Base-by-base conservation (phyloP, 805 yeast species). In the Yarrowia deformans region DNA sequence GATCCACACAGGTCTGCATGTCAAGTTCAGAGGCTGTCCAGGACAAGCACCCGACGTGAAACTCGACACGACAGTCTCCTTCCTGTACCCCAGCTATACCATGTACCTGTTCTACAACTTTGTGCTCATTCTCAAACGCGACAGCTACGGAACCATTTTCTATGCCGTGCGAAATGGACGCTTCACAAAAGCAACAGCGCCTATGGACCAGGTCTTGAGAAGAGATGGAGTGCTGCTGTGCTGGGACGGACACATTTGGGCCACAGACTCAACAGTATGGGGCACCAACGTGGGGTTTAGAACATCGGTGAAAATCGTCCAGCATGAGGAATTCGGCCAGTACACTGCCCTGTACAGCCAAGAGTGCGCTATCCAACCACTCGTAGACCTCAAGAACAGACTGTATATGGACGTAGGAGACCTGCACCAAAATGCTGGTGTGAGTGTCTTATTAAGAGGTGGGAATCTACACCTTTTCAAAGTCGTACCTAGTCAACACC, bases 221-320 rank as follows among this genome's bases (percentile, higher is more conserved):
- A 50, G 55, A 50, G 55, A 50, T 0, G 55, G 55, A 3, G 55
- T n/a, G 12, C 39, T 50, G 7, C 23, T 50, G 1, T 50, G 55
- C 23, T 34, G 55, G 40, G 39, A 50, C 9, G 55, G 55, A n/a
- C 8, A 50, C 55, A 50, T 50, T 10, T 50, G 55, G 55, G 55
- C 55, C 8, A 32, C 40, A 7, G 55, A 50, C 23, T 34, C 55
- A 3, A n/a, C 55, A 5, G 29, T 50, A 7, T 50, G 55, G 55
- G 55, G 55, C 3, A 34, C 14, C 0, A 32, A 50, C 10, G 40
- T 50, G 23, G 55, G 55, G 4, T 50, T 50, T 34, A 40, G 55
- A 16, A 50, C 40, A 1, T 34, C 55, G 8, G 40, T 48, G 12
- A 48, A 50, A 4, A 18, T 50, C 14, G 40, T 34, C 13, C 55